phyloP scores from a whole-genome alignment of 805 yeast species.

The Candida berthetii region DNA sequence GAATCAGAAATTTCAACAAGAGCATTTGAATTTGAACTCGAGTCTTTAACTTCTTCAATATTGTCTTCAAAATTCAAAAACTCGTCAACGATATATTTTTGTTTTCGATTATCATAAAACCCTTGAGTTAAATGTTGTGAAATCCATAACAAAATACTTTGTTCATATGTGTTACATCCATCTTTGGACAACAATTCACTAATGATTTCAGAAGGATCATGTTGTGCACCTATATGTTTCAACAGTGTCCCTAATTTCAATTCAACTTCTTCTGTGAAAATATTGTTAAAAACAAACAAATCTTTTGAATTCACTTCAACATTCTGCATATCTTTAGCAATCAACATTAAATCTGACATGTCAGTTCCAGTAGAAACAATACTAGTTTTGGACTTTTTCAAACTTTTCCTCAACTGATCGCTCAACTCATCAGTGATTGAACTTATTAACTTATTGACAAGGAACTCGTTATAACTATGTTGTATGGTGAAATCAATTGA shows the following conservation, averaged over 20 bases:
- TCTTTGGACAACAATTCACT: slow-evolving; percentile 16
- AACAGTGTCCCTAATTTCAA: slow-evolving; percentile 10
- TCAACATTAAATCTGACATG: slow-evolving; percentile 13
- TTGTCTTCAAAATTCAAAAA: slow-evolving; percentile 23
- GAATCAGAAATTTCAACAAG: slow-evolving; percentile 18
- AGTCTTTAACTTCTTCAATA: slow-evolving; percentile 8
- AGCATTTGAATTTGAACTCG: slow-evolving; percentile 6
- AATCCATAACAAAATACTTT: slow-evolving; percentile 32
- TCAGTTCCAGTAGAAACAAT: slow-evolving; percentile 1
- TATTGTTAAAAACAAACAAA: slow-evolving; percentile 14
- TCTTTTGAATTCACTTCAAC: slow-evolving; percentile 1
- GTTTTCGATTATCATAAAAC: slow-evolving; percentile 6
- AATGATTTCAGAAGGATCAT: slow-evolving; percentile 11
- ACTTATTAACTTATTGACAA: slow-evolving; percentile 10
- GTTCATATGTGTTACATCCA: slow-evolving; percentile 9
- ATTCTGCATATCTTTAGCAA: slow-evolving; percentile 10
- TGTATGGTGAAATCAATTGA: slow-evolving; percentile 13
- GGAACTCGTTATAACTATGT: slow-evolving; percentile 4
- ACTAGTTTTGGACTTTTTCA: slow-evolving; percentile 8
- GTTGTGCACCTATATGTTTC: slow-evolving; percentile 13
- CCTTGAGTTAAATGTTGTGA: slow-evolving; percentile 25
- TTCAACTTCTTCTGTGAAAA: slow-evolving; percentile 17
- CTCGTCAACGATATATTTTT: slow-evolving; percentile 14
- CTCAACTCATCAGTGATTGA: slow-evolving; percentile 14
- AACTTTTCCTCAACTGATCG: slow-evolving; percentile 9